Evolutionary conservation across 768 basidiomycete genomes (phyloP), one percentile per base, ranked within the genome.

Genomic region (Boletus rufocinnamomeus): DNA sequence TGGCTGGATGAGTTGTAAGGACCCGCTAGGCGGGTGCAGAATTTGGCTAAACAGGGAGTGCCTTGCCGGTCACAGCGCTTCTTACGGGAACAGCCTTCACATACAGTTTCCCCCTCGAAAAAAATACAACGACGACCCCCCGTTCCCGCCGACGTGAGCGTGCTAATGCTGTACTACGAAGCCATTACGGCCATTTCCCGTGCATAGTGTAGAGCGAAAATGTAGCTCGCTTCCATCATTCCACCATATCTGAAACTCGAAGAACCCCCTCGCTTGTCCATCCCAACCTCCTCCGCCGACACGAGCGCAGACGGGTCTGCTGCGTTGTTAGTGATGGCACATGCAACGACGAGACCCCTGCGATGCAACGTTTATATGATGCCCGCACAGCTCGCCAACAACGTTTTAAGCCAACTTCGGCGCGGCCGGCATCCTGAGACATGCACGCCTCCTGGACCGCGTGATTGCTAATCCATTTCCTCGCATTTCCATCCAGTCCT

Each of bases 41-140:
- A 74, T 63, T 69, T 70, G 72, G 65, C 66, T 56, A 70, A 70
- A 69, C 63, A 70, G 69, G 63, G 60, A 70, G 67, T 68, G 72
- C 68, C 70, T 74, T 72, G 71, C 71, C 72, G 67, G 71, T 67
- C 69, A 71, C 72, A 72, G 71, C 71, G 72, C 71, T 70, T 70
- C 71, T 70, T 70, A 70, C 60, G 54, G 56, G 51, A 72, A 66
- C 55, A 52, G 54, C 50, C 58, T 57, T 25, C 41, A 19, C n/a
- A 3, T 51, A 38, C 50, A 37, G 35, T 35, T 35, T 19, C 19
- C 45, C 54, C 59, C 53, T 16, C 46, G 27, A 41, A 52, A 51
- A 60, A 57, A 52, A 62, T 57, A 54, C 35, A 40, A 54, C 13
- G 51, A 54, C 32, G 35, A 50, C 34, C 40, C 40, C 40, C 40